Conservation (phyloP, 768 basidiomycete species). For the Leccinum rimulosum region DNA sequence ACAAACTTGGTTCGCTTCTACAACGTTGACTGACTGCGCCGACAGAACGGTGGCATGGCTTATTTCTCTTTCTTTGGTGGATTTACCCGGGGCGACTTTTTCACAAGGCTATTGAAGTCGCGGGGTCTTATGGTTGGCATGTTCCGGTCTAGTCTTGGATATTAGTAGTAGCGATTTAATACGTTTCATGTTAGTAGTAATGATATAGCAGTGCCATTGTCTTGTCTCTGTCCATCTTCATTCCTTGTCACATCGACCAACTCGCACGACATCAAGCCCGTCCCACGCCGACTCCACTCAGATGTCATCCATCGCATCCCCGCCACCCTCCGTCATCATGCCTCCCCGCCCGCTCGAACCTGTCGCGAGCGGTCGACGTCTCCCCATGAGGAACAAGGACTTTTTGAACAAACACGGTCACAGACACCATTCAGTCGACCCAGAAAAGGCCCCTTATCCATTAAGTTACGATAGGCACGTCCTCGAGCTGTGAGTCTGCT, state of each 20-base stretch:
- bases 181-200: slow-evolving; percentile 16
- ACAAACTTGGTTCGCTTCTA: slow-evolving; percentile 5
- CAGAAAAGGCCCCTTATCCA: slow-evolving; percentile 80
- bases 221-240: slow-evolving; percentile 5
- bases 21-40: not conserved
- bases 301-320: slow-evolving; percentile 12
- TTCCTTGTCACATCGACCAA: slow-evolving; percentile 5
- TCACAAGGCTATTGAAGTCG: slow-evolving; percentile 42
- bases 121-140: slow-evolving; percentile 26
- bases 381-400: slow-evolving; percentile 43
- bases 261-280: not conserved
- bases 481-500: slow-evolving; percentile 58
- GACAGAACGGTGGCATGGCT: slow-evolving; percentile 38
- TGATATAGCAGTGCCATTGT: slow-evolving; percentile 2
- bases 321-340: slow-evolving; percentile 24
- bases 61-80: slow-evolving; percentile 45
- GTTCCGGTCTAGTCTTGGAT: slow-evolving; percentile 30
- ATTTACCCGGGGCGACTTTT: slow-evolving; percentile 43
- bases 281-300: slow-evolving; percentile 8
- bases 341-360: slow-evolving; percentile 19
- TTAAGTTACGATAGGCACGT: slow-evolving; percentile 65
- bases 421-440: slow-evolving; percentile 63
- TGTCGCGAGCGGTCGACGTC: slow-evolving; percentile 31
- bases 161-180: slow-evolving; percentile 14
- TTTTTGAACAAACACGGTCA: slow-evolving; percentile 61